A percentile compares a stretch with the other conserved stretches of the same genome.
phyloP scores from a whole-genome alignment of 176 grass and related monocot species.

The Guadua angustifolia region DNA sequence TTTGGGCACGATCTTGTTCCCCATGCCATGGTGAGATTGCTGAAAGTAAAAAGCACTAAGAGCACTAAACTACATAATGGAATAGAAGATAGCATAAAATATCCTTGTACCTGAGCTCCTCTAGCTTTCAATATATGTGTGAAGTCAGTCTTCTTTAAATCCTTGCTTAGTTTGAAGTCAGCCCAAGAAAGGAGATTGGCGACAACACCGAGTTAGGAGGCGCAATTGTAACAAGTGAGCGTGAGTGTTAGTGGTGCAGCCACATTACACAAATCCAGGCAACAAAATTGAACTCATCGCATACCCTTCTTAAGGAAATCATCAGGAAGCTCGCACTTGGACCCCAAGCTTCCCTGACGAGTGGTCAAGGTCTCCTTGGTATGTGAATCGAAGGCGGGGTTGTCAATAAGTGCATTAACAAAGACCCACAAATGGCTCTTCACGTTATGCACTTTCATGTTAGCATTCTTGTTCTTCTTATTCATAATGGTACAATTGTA shows the following conservation, averaged over 20 bases:
- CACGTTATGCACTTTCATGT: slow-evolving; percentile 75
- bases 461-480: slow-evolving; percentile 93
- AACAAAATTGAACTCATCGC: neutral
- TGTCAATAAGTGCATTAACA: slow-evolving; percentile 88
- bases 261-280: neutral
- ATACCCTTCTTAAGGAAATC: slow-evolving; percentile 77
- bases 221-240: slow-evolving; percentile 39
- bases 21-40: no score
- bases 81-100: no score
- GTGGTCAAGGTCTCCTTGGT: slow-evolving; percentile 97
- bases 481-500: slow-evolving; percentile 47
- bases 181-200: slow-evolving; percentile 79
- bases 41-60: no score
- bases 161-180: slow-evolving; percentile 87
- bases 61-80: no score
- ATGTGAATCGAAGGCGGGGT: slow-evolving; percentile 97
- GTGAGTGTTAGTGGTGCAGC: neutral
- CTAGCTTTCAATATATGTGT: no score
- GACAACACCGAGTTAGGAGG: slow-evolving; percentile 67
- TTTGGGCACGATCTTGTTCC: no score
- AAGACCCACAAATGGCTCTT: slow-evolving; percentile 92
- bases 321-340: slow-evolving; percentile 68
- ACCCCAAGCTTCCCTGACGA: slow-evolving; percentile 81
- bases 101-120: no score
- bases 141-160: slow-evolving; percentile 94